Conservation (phyloP, 2,329 filamentous ascomycete species). For the Aspergillus brasiliensis region DNA sequence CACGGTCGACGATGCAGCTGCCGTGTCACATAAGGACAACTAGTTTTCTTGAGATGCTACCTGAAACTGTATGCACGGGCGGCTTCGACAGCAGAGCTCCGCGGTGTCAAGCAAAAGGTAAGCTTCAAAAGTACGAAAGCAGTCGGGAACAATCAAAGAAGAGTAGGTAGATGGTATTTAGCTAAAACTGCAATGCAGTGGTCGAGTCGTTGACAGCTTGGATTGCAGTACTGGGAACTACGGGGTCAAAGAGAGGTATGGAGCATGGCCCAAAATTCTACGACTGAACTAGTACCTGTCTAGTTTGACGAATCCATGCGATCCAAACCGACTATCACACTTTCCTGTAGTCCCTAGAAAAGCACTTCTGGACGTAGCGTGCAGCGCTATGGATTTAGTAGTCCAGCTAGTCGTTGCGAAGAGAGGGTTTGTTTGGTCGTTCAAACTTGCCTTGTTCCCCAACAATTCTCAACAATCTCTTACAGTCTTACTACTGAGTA, state of each 20-base stretch:
- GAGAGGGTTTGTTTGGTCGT: not conserved
- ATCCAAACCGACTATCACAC: not conserved
- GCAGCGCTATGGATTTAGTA: slow-evolving; percentile 1
- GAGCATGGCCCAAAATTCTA: not conserved
- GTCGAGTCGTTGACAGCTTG: not conserved
- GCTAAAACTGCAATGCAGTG: not conserved
- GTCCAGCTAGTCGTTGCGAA: not conserved
- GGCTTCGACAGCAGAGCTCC: too few species aligned
- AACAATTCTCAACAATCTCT: not conserved
- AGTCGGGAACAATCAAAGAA: too few species aligned
- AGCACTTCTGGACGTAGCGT: not conserved
- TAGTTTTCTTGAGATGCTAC: not conserved
- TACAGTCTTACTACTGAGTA: not conserved
- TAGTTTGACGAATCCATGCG: not conserved
- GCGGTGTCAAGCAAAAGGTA: too few species aligned
- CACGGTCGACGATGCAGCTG: not conserved
- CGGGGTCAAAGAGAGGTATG: not conserved
- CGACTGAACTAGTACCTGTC: not conserved
- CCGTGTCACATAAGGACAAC: not conserved
- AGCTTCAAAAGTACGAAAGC: too few species aligned
- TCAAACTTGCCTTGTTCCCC: not conserved
- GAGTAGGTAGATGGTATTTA: not conserved
- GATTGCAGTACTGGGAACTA: not conserved
- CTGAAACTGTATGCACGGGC: not conserved
- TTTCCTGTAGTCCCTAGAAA: not conserved